These are phyloP conservation scores for Thalassiosira profunda DNA, from an alignment of 108 stramenopile species.

Conservation along the genomic window DNA sequence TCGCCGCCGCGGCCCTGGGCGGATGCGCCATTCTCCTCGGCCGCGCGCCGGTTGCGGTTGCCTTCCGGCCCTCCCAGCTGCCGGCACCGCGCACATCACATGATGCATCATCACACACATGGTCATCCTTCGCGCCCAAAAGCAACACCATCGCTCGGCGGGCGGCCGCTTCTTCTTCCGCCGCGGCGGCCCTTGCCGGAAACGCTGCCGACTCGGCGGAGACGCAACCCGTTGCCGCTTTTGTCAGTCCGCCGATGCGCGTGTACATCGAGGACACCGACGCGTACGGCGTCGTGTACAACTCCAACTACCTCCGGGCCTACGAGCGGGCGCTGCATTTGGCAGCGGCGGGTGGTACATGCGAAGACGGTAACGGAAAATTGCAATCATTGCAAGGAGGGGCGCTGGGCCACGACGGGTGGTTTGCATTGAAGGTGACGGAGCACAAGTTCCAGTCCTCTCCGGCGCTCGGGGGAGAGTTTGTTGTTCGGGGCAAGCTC, in stretches of 20 bases:
- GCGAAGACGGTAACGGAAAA: not conserved
- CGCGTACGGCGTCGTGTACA: constrained; percentile 80
- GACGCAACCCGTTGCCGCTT: too few relatives aligned
- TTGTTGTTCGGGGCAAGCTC: constrained; percentile 53
- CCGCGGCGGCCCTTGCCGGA: too few relatives aligned
- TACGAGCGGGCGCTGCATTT: constrained; percentile 71
- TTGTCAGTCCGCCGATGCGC: constrained; percentile 40
- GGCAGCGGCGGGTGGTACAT: not conserved
- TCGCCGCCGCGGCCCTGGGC: too few relatives aligned
- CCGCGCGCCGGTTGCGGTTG: too few relatives aligned
- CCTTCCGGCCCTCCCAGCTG: too few relatives aligned
- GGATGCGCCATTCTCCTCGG: too few relatives aligned
- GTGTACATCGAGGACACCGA: constrained; percentile 87
- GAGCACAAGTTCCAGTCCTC: constrained; percentile 68
- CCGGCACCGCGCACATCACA: too few relatives aligned
- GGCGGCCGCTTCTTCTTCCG: too few relatives aligned
- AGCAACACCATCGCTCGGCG: too few relatives aligned
- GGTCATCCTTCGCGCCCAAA: too few relatives aligned
- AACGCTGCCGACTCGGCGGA: too few relatives aligned
- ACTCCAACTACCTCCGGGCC: constrained; percentile 67
- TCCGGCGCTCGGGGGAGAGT: constrained; percentile 59
- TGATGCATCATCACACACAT: too few relatives aligned
- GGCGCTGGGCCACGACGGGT: constrained; percentile 43
- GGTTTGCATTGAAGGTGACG: constrained; percentile 53
- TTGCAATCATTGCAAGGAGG: not conserved